Evolutionary conservation across 2,329 filamentous ascomycete genomes (phyloP), one percentile per base, ranked within the genome.

Genomic region (Microcyclosporella mali): DNA sequence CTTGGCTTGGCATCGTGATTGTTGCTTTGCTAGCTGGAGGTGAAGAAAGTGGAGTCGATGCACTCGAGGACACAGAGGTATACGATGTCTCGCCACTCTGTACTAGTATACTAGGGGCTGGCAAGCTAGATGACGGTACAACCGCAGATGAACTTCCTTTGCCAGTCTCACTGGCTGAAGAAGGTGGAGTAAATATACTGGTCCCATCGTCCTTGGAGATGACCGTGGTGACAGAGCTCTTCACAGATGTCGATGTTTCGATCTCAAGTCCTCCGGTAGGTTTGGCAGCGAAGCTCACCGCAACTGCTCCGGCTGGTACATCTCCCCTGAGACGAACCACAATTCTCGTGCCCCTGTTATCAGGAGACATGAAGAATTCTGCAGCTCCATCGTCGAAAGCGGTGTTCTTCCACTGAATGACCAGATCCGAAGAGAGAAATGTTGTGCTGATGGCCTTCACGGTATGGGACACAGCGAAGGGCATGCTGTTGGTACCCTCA

Each of bases 321-420:
- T 46, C 41, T 2, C 62, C 60, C 16, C 52, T 47, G 27, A 65
- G 56, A 8, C 56, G 54, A 7, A 52, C 57, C 27, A 63, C 35
- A 25, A 65, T 53, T 21, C 55, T 47, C 2, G 56, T 55, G 21
- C 56, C 58, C 9, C 56, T 55, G 11, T 56, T 40, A 12, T 55
- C 37, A 25, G 54, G 41, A 9, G 49, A 43, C 33, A 56, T 56
- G 46, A 55, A 66, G 41, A 65, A 64, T 17, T 56, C 48, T 11
- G 61, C 61, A 9, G 52, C 48, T 7, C 57, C 58, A 17, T 52
- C 48, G 10, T 55, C 51, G 46, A 66, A 65, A 3, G 46, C 51
- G 1, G 55, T 39, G 37, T 62, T 63, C 6, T 51, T 57, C 63
- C 63, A 66, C 18, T 47, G 48, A 15, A 66, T 44, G 27, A 45